phyloP scores from a whole-genome alignment of 2,329 filamentous ascomycete genomes.

The Colletotrichum sp. region DNA sequence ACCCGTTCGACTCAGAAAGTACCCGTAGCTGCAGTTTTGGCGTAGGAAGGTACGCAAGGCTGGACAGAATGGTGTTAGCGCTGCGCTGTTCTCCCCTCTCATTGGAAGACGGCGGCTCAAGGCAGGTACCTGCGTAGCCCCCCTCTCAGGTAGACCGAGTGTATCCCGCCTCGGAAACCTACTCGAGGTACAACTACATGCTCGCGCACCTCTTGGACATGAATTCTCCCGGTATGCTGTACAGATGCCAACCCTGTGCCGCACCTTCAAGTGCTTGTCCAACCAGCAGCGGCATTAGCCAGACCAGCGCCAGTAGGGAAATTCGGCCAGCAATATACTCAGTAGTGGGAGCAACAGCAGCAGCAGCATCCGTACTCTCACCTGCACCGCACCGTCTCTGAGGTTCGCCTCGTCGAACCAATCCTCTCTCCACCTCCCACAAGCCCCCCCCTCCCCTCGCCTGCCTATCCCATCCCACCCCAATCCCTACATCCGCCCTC shows the following conservation, averaged over 20 bases:
- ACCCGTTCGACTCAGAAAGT: conserved; percentile 4
- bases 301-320: background rate
- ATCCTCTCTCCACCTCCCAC: conserved; percentile 16
- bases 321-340: background rate
- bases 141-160: background rate
- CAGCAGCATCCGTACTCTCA: background rate
- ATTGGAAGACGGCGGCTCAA: background rate
- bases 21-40: background rate
- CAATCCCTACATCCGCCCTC: conserved; percentile 22
- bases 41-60: background rate
- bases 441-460: conserved; percentile 4
- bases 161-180: background rate
- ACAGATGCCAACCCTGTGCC: background rate
- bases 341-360: background rate
- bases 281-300: background rate
- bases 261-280: background rate
- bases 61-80: conserved; percentile 3
- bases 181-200: background rate
- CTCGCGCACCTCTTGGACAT: background rate
- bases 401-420: conserved; percentile 10
- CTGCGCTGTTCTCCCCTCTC: background rate
- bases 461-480: conserved; percentile 12
- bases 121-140: background rate
- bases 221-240: background rate
- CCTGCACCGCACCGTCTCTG: background rate